A percentile compares a stretch with the other conserved stretches of the same genome.
These are phyloP conservation scores for Taphrina communis DNA, from an alignment of 1,139 yeast species.

Conservation along the genomic window DNA sequence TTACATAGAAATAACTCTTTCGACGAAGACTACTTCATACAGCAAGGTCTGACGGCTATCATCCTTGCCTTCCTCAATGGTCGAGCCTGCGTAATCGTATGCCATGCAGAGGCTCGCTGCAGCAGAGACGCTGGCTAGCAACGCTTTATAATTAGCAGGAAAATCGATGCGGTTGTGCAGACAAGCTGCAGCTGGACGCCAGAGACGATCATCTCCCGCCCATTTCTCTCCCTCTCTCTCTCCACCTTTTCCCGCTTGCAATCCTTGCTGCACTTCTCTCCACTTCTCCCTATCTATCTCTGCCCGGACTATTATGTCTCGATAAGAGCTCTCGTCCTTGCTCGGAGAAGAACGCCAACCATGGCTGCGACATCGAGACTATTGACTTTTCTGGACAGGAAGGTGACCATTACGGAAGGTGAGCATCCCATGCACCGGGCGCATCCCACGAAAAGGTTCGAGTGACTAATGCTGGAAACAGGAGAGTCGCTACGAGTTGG, in stretches of 20 bases:
- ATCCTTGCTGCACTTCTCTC: background rate
- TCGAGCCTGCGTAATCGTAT: no score
- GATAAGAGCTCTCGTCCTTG: background rate
- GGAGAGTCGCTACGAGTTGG: slow-evolving; percentile 3
- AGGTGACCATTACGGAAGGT: slow-evolving; percentile 4
- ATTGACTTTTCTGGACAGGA: background rate
- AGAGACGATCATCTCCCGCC: no score
- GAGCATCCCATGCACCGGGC: background rate
- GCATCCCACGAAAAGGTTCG: no score
- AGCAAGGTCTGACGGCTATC: no score
- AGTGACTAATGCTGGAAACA: background rate
- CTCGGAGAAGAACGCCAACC: background rate
- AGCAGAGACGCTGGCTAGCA: background rate
- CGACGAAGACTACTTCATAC: no score
- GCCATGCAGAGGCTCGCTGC: background rate
- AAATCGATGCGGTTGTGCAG: background rate
- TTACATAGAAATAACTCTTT: no score
- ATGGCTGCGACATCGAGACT: slow-evolving; percentile 2
- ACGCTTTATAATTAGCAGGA: background rate
- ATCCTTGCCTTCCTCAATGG: no score
- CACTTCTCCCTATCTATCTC: background rate
- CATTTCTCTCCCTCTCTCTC: background rate
- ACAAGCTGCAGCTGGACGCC: background rate
- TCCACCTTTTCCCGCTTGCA: background rate
- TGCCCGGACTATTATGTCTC: background rate